These are phyloP conservation scores for Panaeolus cyanescens DNA, from an alignment of 768 basidiomycete genomes.

Conservation along the genomic window DNA sequence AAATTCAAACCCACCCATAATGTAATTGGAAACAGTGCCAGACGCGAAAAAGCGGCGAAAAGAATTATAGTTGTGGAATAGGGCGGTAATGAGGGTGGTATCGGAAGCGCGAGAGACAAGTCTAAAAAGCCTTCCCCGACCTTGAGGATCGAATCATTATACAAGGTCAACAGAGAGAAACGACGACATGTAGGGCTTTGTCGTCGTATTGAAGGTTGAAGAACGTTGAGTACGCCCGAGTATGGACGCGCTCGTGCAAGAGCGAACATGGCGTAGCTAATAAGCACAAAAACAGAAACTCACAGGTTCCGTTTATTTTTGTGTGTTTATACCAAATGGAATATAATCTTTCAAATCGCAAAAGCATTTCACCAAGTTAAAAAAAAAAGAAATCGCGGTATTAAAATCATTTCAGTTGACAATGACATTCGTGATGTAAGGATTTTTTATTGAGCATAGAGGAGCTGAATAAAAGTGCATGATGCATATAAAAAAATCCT, in stretches of 20 bases:
- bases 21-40: conserved; percentile 67
- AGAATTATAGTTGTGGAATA: conserved; percentile 80
- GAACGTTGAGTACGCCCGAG: conserved; percentile 16
- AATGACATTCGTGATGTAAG: conserved; percentile 1
- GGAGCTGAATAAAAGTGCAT: not conserved
- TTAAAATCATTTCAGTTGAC: no score
- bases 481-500: conserved; percentile 8
- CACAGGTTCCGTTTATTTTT: not conserved
- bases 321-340: not conserved
- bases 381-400: no score
- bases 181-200: conserved; percentile 20
- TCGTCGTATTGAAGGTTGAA: conserved; percentile 12
- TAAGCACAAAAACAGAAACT: conserved; percentile 7
- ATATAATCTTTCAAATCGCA: no score
- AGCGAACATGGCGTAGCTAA: conserved; percentile 29
- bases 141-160: conserved; percentile 28
- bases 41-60: conserved; percentile 60
- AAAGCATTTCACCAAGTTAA: no score
- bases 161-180: conserved; percentile 20
- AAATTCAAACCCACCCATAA: conserved; percentile 62
- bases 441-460: conserved; percentile 2
- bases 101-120: conserved; percentile 72
- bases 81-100: conserved; percentile 65
- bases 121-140: conserved; percentile 73
- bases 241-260: conserved; percentile 30